These are phyloP conservation scores for Triticum aestivum DNA, from an alignment of 176 grass and related monocot genomes.

Conservation along the genomic window IWGSC_CS_RefSeq_v2.1 NC_057801.1:177896112-177896611, in stretches of 20 bases:
- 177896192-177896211: neutral
- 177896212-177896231: neutral
- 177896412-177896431: neutral
- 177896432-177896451: too few species aligned
- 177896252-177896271: slow-evolving; percentile 47
- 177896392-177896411: neutral
- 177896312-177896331: slow-evolving; percentile 31
- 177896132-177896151: slow-evolving; percentile 18
- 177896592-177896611: too few species aligned
- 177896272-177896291: slow-evolving; percentile 41
- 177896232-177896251: slow-evolving; percentile 16
- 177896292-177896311: slow-evolving; percentile 45
- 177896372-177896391: neutral
- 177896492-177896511: too few species aligned
- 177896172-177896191: neutral
- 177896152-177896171: neutral
- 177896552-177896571: too few species aligned
- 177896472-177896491: too few species aligned
- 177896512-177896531: too few species aligned
- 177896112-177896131: slow-evolving; percentile 10
- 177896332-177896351: neutral
- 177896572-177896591: too few species aligned
- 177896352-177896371: slow-evolving; percentile 15
- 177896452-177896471: too few species aligned
- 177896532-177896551: too few species aligned